Conservation (phyloP, 2,329 filamentous ascomycete genomes). For the Penicillium sp. region DNA sequence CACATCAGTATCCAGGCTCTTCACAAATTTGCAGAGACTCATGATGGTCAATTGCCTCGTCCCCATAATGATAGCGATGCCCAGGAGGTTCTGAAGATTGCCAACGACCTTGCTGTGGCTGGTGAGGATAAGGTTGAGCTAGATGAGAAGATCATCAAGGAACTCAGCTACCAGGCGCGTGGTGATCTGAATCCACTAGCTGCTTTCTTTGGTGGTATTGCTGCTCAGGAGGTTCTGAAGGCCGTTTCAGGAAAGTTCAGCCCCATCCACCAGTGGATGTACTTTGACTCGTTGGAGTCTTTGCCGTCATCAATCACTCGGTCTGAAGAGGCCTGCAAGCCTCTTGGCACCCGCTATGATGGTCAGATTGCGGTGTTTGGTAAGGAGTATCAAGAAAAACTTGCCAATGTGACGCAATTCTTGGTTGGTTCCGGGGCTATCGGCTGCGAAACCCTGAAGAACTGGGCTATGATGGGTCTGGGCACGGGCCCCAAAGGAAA, state of each 20-base stretch:
- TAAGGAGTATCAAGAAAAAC: slow-evolving; percentile 87
- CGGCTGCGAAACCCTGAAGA: slow-evolving; percentile 98
- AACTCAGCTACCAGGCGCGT: slow-evolving; percentile 88
- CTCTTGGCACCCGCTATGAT: slow-evolving; percentile 81
- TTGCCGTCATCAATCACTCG: slow-evolving; percentile 71
- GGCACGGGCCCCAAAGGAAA: slow-evolving; percentile 82
- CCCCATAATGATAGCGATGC: slow-evolving; percentile 86
- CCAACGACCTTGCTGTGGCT: slow-evolving; percentile 65
- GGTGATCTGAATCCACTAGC: slow-evolving; percentile 91
- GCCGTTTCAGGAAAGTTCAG: slow-evolving; percentile 97
- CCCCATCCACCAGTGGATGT: slow-evolving; percentile 92
- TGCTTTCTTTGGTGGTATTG: slow-evolving; percentile 88
- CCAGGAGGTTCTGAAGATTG: slow-evolving; percentile 67
- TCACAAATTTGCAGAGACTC: slow-evolving; percentile 73
- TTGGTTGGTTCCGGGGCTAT: slow-evolving; percentile 95
- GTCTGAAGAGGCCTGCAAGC: slow-evolving; percentile 83
- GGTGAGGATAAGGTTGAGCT: slow-evolving; percentile 72
- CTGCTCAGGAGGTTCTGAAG: slow-evolving; percentile 93
- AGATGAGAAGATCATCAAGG: slow-evolving; percentile 86
- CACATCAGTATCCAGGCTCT: slow-evolving; percentile 91
- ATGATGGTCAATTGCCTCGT: slow-evolving; percentile 68
- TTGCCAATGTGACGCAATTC: slow-evolving; percentile 86
- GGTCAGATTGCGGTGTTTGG: slow-evolving; percentile 97
- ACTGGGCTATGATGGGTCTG: slow-evolving; percentile 98
- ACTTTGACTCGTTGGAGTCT: slow-evolving; percentile 97